Conservation (phyloP, 352 stramenopile species). For the Pythium vanterpoolii region DNA sequence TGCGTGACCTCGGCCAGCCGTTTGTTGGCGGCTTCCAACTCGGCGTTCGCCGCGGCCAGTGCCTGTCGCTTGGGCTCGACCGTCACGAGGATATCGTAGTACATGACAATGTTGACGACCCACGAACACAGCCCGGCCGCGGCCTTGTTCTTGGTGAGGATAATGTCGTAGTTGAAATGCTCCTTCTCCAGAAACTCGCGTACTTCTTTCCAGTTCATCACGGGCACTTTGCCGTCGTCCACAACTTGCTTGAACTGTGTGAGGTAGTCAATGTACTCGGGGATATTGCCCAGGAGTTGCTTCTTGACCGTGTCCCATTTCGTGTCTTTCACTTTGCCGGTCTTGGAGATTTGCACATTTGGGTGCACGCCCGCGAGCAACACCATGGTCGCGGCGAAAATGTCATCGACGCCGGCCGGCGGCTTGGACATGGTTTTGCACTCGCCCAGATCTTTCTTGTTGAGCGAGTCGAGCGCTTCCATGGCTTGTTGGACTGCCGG, state of each 20-base stretch:
- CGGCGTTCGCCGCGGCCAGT: conserved; percentile 87
- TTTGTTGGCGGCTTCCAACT: conserved; percentile 90
- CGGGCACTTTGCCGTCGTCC: conserved; percentile 92
- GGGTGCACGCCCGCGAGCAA: conserved; percentile 93
- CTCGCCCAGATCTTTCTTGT: conserved; percentile 96
- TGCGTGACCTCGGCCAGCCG: conserved; percentile 85
- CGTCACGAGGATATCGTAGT: conserved; percentile 95
- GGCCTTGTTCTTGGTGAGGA: conserved; percentile 94
- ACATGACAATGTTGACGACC: conserved; percentile 96
- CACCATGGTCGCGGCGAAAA: conserved; percentile 93
- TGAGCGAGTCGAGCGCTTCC: conserved; percentile 93
- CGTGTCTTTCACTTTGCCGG: conserved; percentile 94
- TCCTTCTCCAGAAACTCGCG: conserved; percentile 92
- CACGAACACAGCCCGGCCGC: conserved; percentile 92
- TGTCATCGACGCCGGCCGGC: conserved; percentile 92
- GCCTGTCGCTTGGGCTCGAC: conserved; percentile 94
- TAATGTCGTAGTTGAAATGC: conserved; percentile 94
- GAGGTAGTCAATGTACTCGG: conserved; percentile 95
- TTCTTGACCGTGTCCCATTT: conserved; percentile 96
- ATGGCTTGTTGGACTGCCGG: conserved; percentile 94
- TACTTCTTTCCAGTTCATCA: conserved; percentile 93
- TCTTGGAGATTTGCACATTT: conserved; percentile 92
- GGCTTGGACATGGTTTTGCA: conserved; percentile 97
- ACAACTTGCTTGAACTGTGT: conserved; percentile 92
- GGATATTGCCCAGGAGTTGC: conserved; percentile 93